Evolutionary conservation across 2,329 filamentous ascomycete species (phyloP), one percentile per base, ranked within the genome.

Genomic region (Monosporascus sp.): DNA sequence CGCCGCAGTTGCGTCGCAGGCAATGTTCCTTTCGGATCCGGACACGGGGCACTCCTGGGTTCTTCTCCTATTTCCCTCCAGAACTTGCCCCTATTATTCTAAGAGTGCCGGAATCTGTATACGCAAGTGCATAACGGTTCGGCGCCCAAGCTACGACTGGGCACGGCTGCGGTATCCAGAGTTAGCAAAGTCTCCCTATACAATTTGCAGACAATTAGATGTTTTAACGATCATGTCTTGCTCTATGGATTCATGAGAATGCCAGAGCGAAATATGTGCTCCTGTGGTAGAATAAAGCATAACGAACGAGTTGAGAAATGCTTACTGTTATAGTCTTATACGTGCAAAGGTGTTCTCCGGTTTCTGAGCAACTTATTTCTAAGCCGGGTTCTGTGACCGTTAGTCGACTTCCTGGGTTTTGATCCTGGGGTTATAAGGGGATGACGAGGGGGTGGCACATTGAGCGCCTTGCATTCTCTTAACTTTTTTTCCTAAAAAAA

Each of bases 71-170:
- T 61, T 76, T 78, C 52, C 71, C 69, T 48, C 77, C 77, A 22
- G 69, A 63, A 59, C 83, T 82, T 38, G 81, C 71, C 11, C 85
- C 86, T 48, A 90, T 76, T 53, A 91, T 89, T 63, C 86, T 84
- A 54, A 92, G 69, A 49, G 80, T 80, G 1, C 86, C 86, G 37
- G 83, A 71, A 64, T 92, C 88, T 50, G 83, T 83, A 66, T 90
- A 91, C 2, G 88, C 89, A 55, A 93, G 71, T 60, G 82, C 84
- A 67, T 92, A 92, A 53, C 84, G 78, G 43, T 81, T 85, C 2
- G 89, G 89, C 59, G 90, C 87, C 88, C 88, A 92, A 3, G 86
- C 81, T 7, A 91, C 86, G 11, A 88, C 79, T 1, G 84, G 82
- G 52, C 82, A 84, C 14, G 85, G 74, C 22, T 46, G 43, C n/a